Evolutionary conservation across 2,329 filamentous ascomycete species (phyloP).

Genomic region (Mariannaea elegans): DNA sequence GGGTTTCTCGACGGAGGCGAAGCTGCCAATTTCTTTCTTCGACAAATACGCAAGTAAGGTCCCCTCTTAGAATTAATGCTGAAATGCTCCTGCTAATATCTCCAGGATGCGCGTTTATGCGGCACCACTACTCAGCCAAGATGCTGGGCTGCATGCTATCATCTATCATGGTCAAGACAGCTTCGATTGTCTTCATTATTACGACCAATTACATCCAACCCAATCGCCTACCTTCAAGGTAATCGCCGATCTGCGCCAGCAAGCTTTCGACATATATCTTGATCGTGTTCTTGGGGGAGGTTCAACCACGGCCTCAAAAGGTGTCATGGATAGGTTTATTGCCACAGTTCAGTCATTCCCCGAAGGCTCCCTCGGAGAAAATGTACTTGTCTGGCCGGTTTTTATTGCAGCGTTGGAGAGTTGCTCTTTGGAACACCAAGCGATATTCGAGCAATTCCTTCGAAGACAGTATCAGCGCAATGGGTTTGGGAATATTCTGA

Average conservation of each 20-base stretch:
- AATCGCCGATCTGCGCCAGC: conserved; percentile 17
- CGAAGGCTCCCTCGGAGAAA: conserved; percentile 25
- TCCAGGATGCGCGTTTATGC: conserved; percentile 34
- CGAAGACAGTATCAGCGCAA: conserved; percentile 27
- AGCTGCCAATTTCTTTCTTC: conserved; percentile 26
- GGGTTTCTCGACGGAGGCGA: conserved; percentile 17
- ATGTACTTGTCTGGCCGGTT: conserved; percentile 37
- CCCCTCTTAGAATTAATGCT: no score
- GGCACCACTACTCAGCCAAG: conserved; percentile 30
- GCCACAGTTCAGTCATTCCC: conserved; percentile 31
- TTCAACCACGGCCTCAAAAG: conserved; percentile 73
- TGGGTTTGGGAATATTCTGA: conserved; percentile 35
- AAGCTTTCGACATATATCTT: conserved; percentile 28
- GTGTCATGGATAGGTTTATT: conserved; percentile 31
- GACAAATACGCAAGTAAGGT: conserved; percentile 35
- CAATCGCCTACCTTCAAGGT: conserved; percentile 16
- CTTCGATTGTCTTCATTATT: conserved; percentile 64
- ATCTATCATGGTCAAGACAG: conserved; percentile 20
- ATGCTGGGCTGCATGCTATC: conserved; percentile 29
- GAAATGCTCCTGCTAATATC: conserved; percentile 57
- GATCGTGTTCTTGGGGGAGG: conserved; percentile 11
- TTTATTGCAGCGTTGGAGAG: conserved; percentile 39
- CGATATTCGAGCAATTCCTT: conserved; percentile 29
- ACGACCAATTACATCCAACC: conserved; percentile 18
- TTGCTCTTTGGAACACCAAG: conserved; percentile 26